Conservation (phyloP, 2,329 filamentous ascomycete genomes). For the Diplodia corticola region DNA sequence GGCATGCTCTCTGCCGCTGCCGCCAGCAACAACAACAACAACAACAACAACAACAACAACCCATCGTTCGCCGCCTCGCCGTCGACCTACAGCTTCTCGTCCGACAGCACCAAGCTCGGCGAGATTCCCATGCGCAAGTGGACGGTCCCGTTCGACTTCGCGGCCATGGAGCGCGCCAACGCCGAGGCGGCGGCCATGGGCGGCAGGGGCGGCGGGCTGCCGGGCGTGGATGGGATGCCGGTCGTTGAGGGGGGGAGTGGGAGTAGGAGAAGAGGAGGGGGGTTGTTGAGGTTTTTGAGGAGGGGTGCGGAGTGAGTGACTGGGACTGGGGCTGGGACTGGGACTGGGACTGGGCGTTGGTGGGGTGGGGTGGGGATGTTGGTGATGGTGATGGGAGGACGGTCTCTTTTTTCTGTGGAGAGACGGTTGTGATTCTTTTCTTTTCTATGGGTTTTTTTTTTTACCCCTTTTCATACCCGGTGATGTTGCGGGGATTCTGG, state of each 20-base stretch:
- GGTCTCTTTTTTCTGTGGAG: too few relatives aligned
- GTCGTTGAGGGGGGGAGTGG: neutral
- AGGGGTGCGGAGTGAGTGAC: slow-evolving; percentile 3
- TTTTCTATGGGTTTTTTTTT: too few relatives aligned
- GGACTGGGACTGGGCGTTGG: neutral
- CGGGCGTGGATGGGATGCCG: neutral
- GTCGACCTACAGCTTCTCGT: slow-evolving; percentile 46
- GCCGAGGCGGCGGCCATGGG: slow-evolving; percentile 35
- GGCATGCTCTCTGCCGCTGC: neutral
- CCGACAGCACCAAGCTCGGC: slow-evolving; percentile 50
- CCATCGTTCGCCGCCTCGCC: slow-evolving; percentile 34
- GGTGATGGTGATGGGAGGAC: too few relatives aligned
- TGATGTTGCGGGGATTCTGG: too few relatives aligned
- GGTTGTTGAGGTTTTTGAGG: slow-evolving; percentile 2
- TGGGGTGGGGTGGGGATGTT: neutral
- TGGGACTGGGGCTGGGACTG: neutral
- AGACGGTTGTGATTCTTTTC: too few relatives aligned
- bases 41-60: too few relatives aligned
- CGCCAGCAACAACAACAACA: too few relatives aligned
- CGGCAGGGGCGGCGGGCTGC: slow-evolving; percentile 26
- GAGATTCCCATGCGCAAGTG: slow-evolving; percentile 50
- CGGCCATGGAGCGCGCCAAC: slow-evolving; percentile 45
- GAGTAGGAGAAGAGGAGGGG: neutral
- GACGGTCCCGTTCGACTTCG: slow-evolving; percentile 45
- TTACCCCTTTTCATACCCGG: too few relatives aligned